These are phyloP conservation scores for Myxozyma sirexii DNA, from an alignment of 805 yeast genomes.

Conservation along the genomic window DNA sequence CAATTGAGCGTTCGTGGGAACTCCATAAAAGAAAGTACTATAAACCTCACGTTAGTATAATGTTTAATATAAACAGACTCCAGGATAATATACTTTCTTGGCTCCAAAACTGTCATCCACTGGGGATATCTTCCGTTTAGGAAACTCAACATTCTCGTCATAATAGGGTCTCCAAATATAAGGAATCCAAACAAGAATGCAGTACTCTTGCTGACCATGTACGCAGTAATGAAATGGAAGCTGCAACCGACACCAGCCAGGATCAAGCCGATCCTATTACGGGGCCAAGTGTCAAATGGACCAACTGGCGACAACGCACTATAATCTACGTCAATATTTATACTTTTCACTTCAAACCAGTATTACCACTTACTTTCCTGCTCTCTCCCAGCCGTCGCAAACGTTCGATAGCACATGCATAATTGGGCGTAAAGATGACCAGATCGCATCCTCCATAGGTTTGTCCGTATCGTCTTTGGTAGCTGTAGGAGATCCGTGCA, in stretches of 20 bases:
- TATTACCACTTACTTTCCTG: conserved; percentile 6
- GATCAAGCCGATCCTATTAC: conserved; percentile 3
- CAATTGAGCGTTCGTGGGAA: conserved; percentile 24
- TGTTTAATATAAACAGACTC: neutral
- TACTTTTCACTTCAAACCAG: neutral
- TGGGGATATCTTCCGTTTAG: conserved; percentile 8
- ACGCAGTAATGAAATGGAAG: neutral
- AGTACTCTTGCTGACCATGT: conserved; percentile 8
- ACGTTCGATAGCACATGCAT: conserved; percentile 17
- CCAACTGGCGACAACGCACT: conserved; percentile 19
- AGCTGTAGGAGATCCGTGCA: neutral
- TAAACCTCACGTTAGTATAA: no score
- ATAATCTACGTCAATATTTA: neutral
- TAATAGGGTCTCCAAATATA: conserved; percentile 17
- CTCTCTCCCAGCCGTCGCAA: conserved; percentile 25
- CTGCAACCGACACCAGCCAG: neutral
- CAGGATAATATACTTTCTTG: conserved; percentile 10
- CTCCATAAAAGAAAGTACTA: conserved; percentile 15
- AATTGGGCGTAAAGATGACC: conserved; percentile 12
- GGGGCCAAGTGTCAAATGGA: conserved; percentile 12
- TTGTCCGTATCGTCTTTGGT: neutral
- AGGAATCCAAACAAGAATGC: conserved; percentile 4
- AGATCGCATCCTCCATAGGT: conserved; percentile 22
- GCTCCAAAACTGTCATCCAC: conserved; percentile 13
- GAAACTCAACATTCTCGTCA: neutral